A percentile compares a stretch with the other conserved stretches of the same genome.
Conservation (phyloP, 2,329 filamentous ascomycete genomes). For the Amauroascus verrucosus region DNA sequence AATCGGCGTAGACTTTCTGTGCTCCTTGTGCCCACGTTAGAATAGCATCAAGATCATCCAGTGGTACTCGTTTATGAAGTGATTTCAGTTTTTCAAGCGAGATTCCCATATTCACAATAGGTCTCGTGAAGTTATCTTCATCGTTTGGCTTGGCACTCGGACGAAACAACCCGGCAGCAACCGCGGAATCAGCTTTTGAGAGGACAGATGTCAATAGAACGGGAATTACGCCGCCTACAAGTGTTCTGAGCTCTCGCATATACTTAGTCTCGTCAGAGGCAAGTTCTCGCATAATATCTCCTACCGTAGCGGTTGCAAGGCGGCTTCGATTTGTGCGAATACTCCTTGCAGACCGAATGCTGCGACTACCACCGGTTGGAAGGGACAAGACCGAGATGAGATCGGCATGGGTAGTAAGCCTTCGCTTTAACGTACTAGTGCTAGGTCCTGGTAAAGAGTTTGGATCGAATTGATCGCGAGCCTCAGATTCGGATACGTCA, state of each 20-base stretch:
- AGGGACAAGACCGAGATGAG: conserved; percentile 82
- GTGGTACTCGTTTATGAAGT: conserved; percentile 69
- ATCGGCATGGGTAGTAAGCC: conserved; percentile 84
- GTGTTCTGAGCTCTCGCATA: conserved; percentile 76
- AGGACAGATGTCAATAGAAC: conserved; percentile 80
- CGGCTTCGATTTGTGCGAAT: conserved; percentile 62
- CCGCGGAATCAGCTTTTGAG: conserved; percentile 55
- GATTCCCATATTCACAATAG: conserved; percentile 89
- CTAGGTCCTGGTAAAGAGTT: conserved; percentile 39
- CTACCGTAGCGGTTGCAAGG: conserved; percentile 56
- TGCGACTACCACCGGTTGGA: conserved; percentile 48
- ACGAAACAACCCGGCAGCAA: conserved; percentile 58
- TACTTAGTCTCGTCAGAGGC: conserved; percentile 77
- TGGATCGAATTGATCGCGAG: conserved; percentile 38
- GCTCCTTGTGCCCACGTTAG: conserved; percentile 72
- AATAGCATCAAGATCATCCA: conserved; percentile 60
- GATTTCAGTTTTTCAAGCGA: conserved; percentile 73
- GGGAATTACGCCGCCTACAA: conserved; percentile 91
- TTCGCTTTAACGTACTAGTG: conserved; percentile 53
- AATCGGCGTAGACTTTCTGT: conserved; percentile 70
- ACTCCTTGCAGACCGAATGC: conserved; percentile 66
- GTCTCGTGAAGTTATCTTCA: conserved; percentile 60
- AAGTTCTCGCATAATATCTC: conserved; percentile 70
- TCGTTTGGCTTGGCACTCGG: conserved; percentile 44
- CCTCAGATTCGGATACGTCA: conserved; percentile 28